Evolutionary conservation across 1,284 basidiomycete species (phyloP), one percentile per base, ranked within the genome.

Genomic region (Pseudozyma pruni): DNA sequence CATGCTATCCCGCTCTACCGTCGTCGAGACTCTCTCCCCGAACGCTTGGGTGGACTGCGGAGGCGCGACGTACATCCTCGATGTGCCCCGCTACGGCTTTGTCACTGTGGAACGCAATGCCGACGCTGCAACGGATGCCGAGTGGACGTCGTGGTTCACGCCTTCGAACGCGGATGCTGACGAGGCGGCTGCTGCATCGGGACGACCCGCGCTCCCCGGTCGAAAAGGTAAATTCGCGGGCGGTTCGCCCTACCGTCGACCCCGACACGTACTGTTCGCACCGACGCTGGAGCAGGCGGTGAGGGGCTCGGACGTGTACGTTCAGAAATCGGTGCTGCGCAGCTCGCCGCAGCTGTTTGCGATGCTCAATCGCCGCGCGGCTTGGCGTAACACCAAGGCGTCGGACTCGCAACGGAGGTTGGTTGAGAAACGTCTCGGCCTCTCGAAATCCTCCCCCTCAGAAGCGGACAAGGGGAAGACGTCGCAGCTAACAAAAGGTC

Each of bases 11-110:
- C 83, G 86, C 37, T 49, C 59, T 83, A 43, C 42, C 17, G 89
- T 22, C 83, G 86, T 46, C 86, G 88, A 35, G 86, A 82, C 44
- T 50, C 89, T 51, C 88, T 87, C 70, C 75, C 75, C 39, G 82
- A 87, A 72, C 72, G 87, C 89, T 0, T 93, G 94, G 94, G 90
- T 96, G 4, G 88, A 89, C 9, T 93, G 91, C 73, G 92, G 93
- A 0, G 85, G 85, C 3, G 86, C 89, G 20, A 83, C 87, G 8
- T 92, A 90, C 80, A 87, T 96, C 9, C 85, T 98, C 1, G 91
- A 94, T 69, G 88, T 91, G 57, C 75, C 64, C 4, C 82, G 94
- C 17, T 89, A 88, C 58, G 93, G 93, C 0, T 88, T 87, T 76
- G 85, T 96, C 53, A 88, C 89, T 20, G 86, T 97, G 14, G 87